phyloP scores from a whole-genome alignment of 305 asterid species.

The Withania somnifera region DNA sequence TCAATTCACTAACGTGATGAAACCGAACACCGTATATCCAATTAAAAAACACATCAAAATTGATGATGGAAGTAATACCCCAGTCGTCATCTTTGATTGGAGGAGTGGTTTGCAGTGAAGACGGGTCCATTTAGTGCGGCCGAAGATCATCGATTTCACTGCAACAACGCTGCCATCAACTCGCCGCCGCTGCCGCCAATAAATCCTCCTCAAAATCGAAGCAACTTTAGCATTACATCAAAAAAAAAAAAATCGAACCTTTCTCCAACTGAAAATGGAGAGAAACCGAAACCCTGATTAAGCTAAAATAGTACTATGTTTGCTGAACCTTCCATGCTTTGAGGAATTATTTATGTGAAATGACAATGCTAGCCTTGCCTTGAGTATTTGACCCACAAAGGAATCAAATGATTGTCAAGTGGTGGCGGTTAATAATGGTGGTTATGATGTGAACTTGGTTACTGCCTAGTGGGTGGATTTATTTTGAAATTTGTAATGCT shows the following conservation, averaged over 20 bases:
- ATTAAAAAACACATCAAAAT: background rate
- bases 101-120: constrained; percentile 36
- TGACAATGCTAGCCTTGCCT: background rate
- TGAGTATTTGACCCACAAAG: background rate
- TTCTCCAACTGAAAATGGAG: background rate
- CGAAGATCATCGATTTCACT: constrained; percentile 41
- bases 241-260: background rate
- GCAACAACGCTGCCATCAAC: background rate
- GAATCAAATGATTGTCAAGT: background rate
- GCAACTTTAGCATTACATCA: background rate
- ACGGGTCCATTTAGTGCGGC: constrained; percentile 41
- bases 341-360: background rate
- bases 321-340: background rate
- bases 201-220: background rate
- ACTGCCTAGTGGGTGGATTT: no score
- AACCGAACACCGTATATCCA: background rate
- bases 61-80: constrained; percentile 29
- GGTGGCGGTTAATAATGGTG: no score
- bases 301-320: background rate
- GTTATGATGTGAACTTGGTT: no score
- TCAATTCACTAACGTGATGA: background rate
- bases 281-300: background rate
- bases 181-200: background rate
- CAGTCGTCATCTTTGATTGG: constrained; percentile 59
- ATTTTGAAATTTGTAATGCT: no score